A percentile compares a stretch with the other conserved stretches of the same genome.
Evolutionary conservation across 2,329 filamentous ascomycete species (phyloP).

Genomic region (Colletotrichum sp.): DNA sequence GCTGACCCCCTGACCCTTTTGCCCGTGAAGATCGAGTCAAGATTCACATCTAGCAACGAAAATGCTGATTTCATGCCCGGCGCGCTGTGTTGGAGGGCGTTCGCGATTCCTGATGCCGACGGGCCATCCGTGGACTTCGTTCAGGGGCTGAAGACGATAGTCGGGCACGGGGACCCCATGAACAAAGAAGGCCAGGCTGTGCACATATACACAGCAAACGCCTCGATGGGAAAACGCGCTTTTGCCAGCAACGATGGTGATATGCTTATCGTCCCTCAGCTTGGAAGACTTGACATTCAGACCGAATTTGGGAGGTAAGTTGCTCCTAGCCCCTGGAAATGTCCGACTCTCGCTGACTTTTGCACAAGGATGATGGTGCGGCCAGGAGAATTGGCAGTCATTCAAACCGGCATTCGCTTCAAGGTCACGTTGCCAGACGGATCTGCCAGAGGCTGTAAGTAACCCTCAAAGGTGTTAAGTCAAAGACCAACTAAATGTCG

Average conservation of each 20-base stretch:
- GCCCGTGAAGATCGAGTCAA: slow-evolving; percentile 26
- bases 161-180: slow-evolving; percentile 54
- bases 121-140: slow-evolving; percentile 43
- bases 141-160: slow-evolving; percentile 52
- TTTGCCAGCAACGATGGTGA: slow-evolving; percentile 66
- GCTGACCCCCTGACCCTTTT: neutral
- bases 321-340: slow-evolving; percentile 10
- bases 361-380: slow-evolving; percentile 48
- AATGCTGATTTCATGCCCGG: slow-evolving; percentile 41
- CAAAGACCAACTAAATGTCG: neutral
- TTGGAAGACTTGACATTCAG: slow-evolving; percentile 67
- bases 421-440: slow-evolving; percentile 59
- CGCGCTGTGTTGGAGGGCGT: slow-evolving; percentile 45
- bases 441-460: slow-evolving; percentile 55
- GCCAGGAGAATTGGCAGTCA: slow-evolving; percentile 68
- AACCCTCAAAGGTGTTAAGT: neutral
- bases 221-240: slow-evolving; percentile 46
- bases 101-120: slow-evolving; percentile 23
- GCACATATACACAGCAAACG: slow-evolving; percentile 52
- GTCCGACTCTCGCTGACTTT: neutral
- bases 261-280: slow-evolving; percentile 66
- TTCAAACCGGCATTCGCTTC: slow-evolving; percentile 68
- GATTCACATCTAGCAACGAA: slow-evolving; percentile 43
- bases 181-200: slow-evolving; percentile 51
- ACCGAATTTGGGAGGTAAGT: slow-evolving; percentile 64